Evolutionary conservation across 306 rosid genomes (phyloP), one percentile per base, ranked within the genome.

Genomic region (Rosa rugosa): DNA sequence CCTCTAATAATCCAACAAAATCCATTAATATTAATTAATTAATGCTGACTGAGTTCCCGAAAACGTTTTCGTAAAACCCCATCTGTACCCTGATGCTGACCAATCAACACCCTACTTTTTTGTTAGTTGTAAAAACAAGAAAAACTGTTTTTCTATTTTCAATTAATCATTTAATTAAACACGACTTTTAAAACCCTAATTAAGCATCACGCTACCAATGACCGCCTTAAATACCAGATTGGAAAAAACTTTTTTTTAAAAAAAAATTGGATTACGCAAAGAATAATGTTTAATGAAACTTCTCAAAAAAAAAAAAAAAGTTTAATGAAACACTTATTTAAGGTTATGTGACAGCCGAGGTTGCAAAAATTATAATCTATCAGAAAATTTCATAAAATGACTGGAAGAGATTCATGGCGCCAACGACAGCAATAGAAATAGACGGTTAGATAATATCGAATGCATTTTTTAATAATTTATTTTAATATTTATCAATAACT

Each of bases 171-270:
- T 23, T 2, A 40, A 40, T 14, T n/a, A 46, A 69, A 5, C 2
- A 49, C 38, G 13, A 56, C 41, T 56, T 64, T 44, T 66, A 78
- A 31, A 51, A 67, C 47, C 77, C 79, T 71, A 45, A 31, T 76
- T 47, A 85, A 72, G 86, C 85, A 77, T 77, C 76, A 60, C 23
- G 53, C 51, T 47, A 77, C 90, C 81, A 84, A 84, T 78, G 11
- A 59, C 68, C 46, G 38, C 57, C 46, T 64, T 53, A 22, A 51
- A 67, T 44, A 17, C 60, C 75, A 67, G 34, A 14, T 31, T 42
- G 11, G 25, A 77, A 41, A 38, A 17, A 4, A 27, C 31, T 27
- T 1, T 25, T 25, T 25, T 2, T 64, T 41, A 1, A 45, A 65
- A 27, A n/a, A 18, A 18, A 53, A 4, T 0, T 0, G 0, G 34